phyloP scores from a whole-genome alignment of 345 rosid species.

The Pugionium dolabratum region DNA sequence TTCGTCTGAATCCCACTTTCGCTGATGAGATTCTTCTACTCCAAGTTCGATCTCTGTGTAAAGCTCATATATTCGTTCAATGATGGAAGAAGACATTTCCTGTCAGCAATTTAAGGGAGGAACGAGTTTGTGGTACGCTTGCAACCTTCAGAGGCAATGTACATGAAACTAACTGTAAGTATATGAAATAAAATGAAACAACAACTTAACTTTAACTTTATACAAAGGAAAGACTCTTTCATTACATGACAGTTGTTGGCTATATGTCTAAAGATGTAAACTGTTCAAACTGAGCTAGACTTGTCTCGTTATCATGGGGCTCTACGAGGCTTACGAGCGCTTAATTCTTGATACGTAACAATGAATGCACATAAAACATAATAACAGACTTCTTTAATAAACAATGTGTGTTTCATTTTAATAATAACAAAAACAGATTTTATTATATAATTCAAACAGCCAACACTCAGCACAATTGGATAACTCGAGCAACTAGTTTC shows the following conservation, averaged over 20 bases:
- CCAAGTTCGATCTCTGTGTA: not conserved
- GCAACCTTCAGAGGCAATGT: constrained; percentile 94
- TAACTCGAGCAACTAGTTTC: constrained; percentile 17
- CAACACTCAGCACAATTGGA: constrained; percentile 18
- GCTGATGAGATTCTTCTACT: not conserved
- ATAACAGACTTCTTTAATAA: too few relatives aligned
- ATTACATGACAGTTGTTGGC: too few relatives aligned
- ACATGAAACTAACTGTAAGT: constrained; percentile 94
- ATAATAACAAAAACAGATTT: too few relatives aligned
- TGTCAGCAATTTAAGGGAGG: constrained; percentile 50
- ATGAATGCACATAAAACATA: too few relatives aligned
- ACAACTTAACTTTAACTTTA: too few relatives aligned
- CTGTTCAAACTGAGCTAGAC: constrained; percentile 96
- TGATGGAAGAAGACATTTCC: too few relatives aligned
- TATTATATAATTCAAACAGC: not conserved
- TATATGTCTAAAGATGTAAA: constrained; percentile 66
- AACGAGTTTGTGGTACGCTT: constrained; percentile 95
- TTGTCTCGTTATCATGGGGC: constrained; percentile 73
- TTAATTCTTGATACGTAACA: constrained; percentile 81
- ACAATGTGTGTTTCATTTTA: too few relatives aligned
- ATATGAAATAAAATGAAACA: not conserved
- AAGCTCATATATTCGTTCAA: not conserved
- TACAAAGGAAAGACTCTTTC: too few relatives aligned
- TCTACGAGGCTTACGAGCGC: constrained; percentile 77
- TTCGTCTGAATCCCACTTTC: too few relatives aligned